Evolutionary conservation across 352 stramenopile genomes (phyloP).

Genomic region (Detonula confervacea): DNA sequence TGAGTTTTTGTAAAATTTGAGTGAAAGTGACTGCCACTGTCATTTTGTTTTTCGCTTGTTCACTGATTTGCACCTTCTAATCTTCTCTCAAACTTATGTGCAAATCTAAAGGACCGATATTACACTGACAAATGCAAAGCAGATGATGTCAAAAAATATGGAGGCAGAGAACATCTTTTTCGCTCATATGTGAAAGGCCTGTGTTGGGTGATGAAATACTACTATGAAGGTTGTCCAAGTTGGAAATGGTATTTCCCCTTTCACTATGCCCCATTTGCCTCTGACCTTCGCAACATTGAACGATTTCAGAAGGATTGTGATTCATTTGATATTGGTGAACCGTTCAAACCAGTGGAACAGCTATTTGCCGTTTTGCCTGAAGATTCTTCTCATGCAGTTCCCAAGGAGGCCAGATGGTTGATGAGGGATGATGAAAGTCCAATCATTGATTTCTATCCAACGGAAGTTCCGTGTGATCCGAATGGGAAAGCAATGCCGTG

Average conservation of each 20-base stretch:
- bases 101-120: constrained; percentile 76
- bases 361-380: constrained; percentile 96
- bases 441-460: constrained; percentile 97
- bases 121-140: constrained; percentile 89
- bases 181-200: constrained; percentile 96
- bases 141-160: constrained; percentile 81
- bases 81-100: no score
- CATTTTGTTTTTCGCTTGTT: constrained; percentile 89
- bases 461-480: constrained; percentile 94
- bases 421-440: constrained; percentile 94
- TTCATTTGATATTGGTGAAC: constrained; percentile 89
- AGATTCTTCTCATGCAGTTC: constrained; percentile 94
- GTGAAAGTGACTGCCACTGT: no score
- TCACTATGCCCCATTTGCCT: constrained; percentile 99
- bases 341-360: constrained; percentile 97
- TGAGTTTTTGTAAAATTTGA: no score
- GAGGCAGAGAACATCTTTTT: constrained; percentile 83
- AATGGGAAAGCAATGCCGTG: constrained; percentile 99
- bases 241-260: constrained; percentile 99
- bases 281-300: constrained; percentile 93
- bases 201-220: constrained; percentile 99
- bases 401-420: constrained; percentile 91
- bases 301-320: constrained; percentile 80
- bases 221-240: constrained; percentile 95
- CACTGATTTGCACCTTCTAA: no score